Percentiles rank a stretch among this genome's conserved stretches.
phyloP scores from a whole-genome alignment of 805 yeast genomes.

The Candida rishiriensis region DNA sequence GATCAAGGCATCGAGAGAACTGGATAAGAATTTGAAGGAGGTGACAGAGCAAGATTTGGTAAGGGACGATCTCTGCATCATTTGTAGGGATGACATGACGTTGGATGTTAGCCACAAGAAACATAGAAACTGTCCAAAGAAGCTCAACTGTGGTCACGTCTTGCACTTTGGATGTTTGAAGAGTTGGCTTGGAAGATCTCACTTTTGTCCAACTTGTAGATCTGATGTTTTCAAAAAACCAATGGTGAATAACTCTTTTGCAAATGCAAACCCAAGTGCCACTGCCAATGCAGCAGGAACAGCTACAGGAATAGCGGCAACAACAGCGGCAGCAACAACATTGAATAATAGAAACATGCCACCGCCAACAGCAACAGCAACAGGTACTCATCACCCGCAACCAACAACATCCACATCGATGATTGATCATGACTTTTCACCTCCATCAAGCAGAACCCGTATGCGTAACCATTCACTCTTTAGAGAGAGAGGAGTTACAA shows the following conservation, averaged over 20 bases:
- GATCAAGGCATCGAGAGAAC: slow-evolving; percentile 46
- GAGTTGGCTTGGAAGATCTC: slow-evolving; percentile 90
- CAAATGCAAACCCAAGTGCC: slow-evolving; percentile 4
- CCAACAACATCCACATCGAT: background rate
- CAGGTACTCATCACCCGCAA: background rate
- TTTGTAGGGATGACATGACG: slow-evolving; percentile 88
- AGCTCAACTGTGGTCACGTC: slow-evolving; percentile 78
- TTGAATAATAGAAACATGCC: background rate
- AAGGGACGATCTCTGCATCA: slow-evolving; percentile 70
- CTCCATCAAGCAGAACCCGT: too few relatives aligned
- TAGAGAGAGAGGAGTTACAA: too few relatives aligned
- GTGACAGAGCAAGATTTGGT: slow-evolving; percentile 62
- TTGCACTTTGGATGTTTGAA: slow-evolving; percentile 86
- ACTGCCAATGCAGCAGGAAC: slow-evolving; percentile 1
- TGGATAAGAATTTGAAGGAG: slow-evolving; percentile 58
- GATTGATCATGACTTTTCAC: background rate
- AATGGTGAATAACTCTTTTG: background rate
- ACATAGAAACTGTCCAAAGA: slow-evolving; percentile 61
- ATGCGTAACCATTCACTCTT: too few relatives aligned
- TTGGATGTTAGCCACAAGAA: slow-evolving; percentile 29
- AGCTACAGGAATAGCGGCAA: background rate
- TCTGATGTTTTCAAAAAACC: slow-evolving; percentile 50
- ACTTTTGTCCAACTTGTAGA: slow-evolving; percentile 90
- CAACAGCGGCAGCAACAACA: background rate
- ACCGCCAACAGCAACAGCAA: background rate